Base-by-base conservation (phyloP, 805 yeast species). In the Jamesozyma hellenica region DNA sequence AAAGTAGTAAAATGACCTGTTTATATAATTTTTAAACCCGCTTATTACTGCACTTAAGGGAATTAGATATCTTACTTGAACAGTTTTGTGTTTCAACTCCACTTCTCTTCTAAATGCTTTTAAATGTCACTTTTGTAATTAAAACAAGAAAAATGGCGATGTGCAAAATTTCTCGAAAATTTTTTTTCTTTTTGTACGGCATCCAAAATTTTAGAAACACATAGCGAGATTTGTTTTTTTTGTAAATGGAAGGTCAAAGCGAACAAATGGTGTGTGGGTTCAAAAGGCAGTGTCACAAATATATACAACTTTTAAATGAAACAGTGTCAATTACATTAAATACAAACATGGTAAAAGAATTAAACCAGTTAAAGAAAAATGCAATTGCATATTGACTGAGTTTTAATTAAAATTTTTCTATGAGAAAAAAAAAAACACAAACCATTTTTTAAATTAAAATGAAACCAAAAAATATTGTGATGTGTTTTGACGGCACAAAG, bases 401-500 rank as follows among this genome's bases (percentile, higher is more conserved):
- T n/a, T n/a, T n/a, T n/a, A n/a, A n/a, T n/a, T n/a, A n/a, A n/a
- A n/a, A n/a, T n/a, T n/a, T n/a, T n/a, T n/a, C n/a, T n/a, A n/a
- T n/a, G n/a, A n/a, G n/a, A n/a, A n/a, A n/a, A n/a, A n/a, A n/a
- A n/a, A n/a, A n/a, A n/a, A n/a, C n/a, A n/a, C n/a, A n/a, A n/a
- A n/a, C n/a, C n/a, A n/a, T n/a, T n/a, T n/a, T n/a, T n/a, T n/a
- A n/a, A n/a, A n/a, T n/a, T n/a, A n/a, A n/a, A n/a, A n/a, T 11
- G 8, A 41, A 37, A 38, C 29, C 29, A 4, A 72, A 68, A 51
- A 74, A 70, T 45, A 58, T 77, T 18, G 59, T 78, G 1, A 52
- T 77, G 11, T 77, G 83, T 50, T 68, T 78, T 37, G 83, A 78
- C 61, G 83, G 83, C 1, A 78, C 83, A 0, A 71, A 65, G 25